These are phyloP conservation scores for Kurtzmaniella fragi DNA, from an alignment of 805 yeast species.

Conservation along the genomic window DNA sequence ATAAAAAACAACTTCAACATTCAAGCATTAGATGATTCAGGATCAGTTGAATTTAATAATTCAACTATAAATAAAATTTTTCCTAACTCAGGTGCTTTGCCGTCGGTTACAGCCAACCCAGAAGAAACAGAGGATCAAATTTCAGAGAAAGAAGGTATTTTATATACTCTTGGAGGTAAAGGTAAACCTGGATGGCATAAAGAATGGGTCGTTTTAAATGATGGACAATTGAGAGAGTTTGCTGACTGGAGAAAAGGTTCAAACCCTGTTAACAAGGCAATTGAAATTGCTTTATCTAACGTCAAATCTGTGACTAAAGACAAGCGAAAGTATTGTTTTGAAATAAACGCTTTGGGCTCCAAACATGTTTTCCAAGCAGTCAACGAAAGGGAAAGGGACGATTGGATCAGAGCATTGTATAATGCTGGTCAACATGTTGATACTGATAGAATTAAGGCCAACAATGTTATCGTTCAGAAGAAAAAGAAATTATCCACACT, in stretches of 20 bases:
- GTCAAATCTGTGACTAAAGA: conserved; percentile 46
- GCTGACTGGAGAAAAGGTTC: conserved; percentile 76
- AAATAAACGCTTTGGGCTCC: conserved; percentile 62
- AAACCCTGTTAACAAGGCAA: conserved; percentile 57
- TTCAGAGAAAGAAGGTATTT: conserved; percentile 41
- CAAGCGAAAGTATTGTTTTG: conserved; percentile 59
- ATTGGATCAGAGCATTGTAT: conserved; percentile 64
- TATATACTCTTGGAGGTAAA: conserved; percentile 56
- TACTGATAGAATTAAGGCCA: conserved; percentile 12
- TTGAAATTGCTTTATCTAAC: conserved; percentile 65
- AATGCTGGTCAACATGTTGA: conserved; percentile 49
- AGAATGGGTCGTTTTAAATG: conserved; percentile 73
- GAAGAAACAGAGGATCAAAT: conserved; percentile 15
- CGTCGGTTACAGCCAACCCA: not conserved
- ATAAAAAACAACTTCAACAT: conserved; percentile 17
- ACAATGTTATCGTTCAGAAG: not conserved
- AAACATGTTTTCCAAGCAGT: conserved; percentile 74
- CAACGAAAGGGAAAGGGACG: conserved; percentile 57
- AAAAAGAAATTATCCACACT: not conserved
- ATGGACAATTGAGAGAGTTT: conserved; percentile 66
- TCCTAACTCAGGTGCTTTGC: conserved; percentile 6
- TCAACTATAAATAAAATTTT: conserved; percentile 28
- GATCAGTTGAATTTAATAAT: conserved; percentile 11
- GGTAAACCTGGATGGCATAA: conserved; percentile 79
- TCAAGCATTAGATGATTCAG: not conserved